Conservation (phyloP, 2,329 filamentous ascomycete genomes). For the Drechslerella stenobrocha region DNA sequence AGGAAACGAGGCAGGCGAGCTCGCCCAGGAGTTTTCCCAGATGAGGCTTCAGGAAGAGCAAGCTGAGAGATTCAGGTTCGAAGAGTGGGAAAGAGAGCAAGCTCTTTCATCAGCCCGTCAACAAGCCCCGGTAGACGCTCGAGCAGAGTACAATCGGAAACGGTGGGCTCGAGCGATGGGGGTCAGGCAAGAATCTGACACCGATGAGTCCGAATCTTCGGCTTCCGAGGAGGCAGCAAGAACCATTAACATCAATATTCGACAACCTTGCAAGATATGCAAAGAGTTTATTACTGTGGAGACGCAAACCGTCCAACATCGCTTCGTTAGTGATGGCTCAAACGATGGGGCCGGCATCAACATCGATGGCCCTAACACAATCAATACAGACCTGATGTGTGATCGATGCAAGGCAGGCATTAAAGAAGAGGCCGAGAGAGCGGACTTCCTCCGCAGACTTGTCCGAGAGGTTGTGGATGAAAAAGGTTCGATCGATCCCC, state of each 20-base stretch:
- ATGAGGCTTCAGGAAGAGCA: constrained; percentile 21
- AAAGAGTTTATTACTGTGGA: constrained; percentile 23
- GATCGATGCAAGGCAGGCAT: constrained; percentile 11
- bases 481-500: constrained; percentile 12
- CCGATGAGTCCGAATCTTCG: neutral
- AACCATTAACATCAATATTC: constrained; percentile 29
- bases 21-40: constrained; percentile 12
- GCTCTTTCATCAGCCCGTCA: constrained; percentile 20
- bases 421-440: constrained; percentile 16
- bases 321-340: constrained; percentile 1
- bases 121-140: neutral
- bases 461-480: constrained; percentile 28
- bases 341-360: constrained; percentile 27
- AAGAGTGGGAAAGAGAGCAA: constrained; percentile 33
- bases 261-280: constrained; percentile 35
- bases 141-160: constrained; percentile 5
- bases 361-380: constrained; percentile 13
- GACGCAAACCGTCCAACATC: constrained; percentile 25
- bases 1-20: constrained; percentile 4
- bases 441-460: constrained; percentile 19
- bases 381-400: constrained; percentile 15
- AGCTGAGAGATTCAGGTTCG: constrained; percentile 23
- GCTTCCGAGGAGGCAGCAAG: constrained; percentile 5
- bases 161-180: constrained; percentile 8
- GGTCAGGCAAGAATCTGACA: neutral